phyloP scores from a whole-genome alignment of 2,329 filamentous ascomycete species.

The Zasmidium angulare region DNA sequence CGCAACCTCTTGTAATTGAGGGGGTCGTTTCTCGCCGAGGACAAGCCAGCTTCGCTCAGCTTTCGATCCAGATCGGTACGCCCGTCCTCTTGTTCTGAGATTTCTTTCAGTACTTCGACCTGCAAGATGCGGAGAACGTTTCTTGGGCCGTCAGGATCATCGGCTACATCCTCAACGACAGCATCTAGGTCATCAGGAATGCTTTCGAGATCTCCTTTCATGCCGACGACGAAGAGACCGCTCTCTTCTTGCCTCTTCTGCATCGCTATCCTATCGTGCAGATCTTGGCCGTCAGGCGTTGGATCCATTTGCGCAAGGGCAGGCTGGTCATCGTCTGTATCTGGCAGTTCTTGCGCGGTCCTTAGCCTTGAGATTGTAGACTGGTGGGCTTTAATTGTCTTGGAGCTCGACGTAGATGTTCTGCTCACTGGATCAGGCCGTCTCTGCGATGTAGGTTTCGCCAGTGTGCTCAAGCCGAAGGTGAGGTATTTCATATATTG shows the following conservation, averaged over 20 bases:
- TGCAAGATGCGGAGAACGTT: constrained; percentile 66
- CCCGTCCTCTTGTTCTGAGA: constrained; percentile 5
- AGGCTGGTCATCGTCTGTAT: constrained; percentile 17
- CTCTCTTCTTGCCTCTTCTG: constrained; percentile 45
- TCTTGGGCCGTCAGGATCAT: constrained; percentile 43
- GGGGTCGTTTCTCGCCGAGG: constrained; percentile 12
- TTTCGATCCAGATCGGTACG: constrained; percentile 17
- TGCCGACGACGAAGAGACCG: constrained; percentile 67
- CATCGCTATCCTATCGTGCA: constrained; percentile 63
- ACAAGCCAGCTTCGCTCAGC: constrained; percentile 19
- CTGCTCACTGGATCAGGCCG: constrained; percentile 22
- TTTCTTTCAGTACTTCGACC: constrained; percentile 48
- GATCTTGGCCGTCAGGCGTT: constrained; percentile 42
- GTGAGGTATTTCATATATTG: constrained; percentile 53
- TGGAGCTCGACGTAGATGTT: constrained; percentile 27
- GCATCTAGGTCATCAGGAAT: constrained; percentile 44
- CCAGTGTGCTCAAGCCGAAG: constrained; percentile 42
- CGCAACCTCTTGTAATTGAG: constrained; percentile 48
- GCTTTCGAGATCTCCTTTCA: constrained; percentile 64
- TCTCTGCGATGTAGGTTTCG: constrained; percentile 24
- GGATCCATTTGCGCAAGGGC: constrained; percentile 33
- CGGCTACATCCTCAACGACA: constrained; percentile 28
- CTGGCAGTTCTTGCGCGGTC: constrained; percentile 7
- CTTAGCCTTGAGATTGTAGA: constrained; percentile 3
- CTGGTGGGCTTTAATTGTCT: constrained; percentile 20